These are phyloP conservation scores for Gossypium anomalum DNA, from an alignment of 345 rosid species.

Conservation along the genomic window DNA sequence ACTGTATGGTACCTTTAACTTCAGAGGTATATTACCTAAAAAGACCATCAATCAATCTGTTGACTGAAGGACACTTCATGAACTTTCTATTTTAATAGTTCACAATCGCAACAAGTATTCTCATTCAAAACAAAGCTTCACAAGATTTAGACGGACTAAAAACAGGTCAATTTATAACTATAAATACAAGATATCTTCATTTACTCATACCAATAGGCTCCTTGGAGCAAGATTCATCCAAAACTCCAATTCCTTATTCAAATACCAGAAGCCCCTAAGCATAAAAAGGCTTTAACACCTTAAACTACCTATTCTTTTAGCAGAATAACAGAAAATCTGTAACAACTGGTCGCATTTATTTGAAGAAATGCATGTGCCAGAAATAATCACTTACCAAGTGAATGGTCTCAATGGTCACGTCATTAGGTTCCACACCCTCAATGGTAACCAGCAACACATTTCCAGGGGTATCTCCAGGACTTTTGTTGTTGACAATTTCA, in stretches of 20 bases:
- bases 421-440: conserved; percentile 92
- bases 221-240: neutral
- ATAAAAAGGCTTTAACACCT: neutral
- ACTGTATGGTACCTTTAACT: neutral
- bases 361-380: neutral
- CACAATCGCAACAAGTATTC: neutral
- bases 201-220: neutral
- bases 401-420: conserved; percentile 87
- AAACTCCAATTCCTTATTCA: neutral
- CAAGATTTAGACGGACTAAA: neutral
- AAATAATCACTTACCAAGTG: conserved; percentile 64
- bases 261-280: neutral
- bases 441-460: conserved; percentile 89
- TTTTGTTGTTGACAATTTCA: conserved; percentile 94
- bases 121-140: neutral
- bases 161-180: neutral
- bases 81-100: neutral
- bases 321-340: neutral
- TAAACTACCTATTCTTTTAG: neutral
- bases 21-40: neutral
- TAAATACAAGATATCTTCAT: conserved; percentile 1
- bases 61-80: neutral
- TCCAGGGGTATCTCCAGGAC: conserved; percentile 95
- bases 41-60: neutral
- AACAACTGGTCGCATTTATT: neutral